phyloP scores from a whole-genome alignment of 305 asterid species.

The Solanum hybrid region DNA sequence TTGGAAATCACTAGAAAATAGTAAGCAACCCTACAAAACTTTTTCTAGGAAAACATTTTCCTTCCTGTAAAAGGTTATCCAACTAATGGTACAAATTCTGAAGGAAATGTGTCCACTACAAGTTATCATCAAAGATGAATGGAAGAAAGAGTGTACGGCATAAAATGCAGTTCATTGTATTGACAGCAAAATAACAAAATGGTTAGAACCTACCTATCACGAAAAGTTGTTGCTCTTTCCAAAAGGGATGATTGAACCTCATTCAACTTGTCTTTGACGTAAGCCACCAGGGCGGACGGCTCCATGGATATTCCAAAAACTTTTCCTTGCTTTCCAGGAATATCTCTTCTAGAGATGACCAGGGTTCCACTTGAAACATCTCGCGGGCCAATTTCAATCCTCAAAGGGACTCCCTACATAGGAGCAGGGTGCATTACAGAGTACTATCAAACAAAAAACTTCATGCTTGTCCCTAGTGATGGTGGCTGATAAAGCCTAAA shows the following conservation, averaged over 20 bases:
- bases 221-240: slow-evolving; percentile 60
- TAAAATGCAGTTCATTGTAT: slow-evolving; percentile 4
- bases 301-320: slow-evolving; percentile 90
- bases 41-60: not conserved
- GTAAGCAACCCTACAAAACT: not conserved
- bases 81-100: not conserved
- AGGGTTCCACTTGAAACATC: slow-evolving; percentile 69
- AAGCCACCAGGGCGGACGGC: slow-evolving; percentile 58
- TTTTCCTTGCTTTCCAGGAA: slow-evolving; percentile 95
- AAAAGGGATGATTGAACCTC: slow-evolving; percentile 79
- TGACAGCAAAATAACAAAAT: slow-evolving; percentile 5
- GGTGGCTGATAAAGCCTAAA: not conserved
- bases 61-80: not conserved
- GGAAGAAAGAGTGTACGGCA: slow-evolving; percentile 9
- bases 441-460: not conserved
- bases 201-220: slow-evolving; percentile 51
- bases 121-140: not conserved
- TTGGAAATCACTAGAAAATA: not conserved
- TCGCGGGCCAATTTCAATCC: slow-evolving; percentile 94
- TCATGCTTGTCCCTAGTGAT: not conserved
- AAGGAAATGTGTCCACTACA: not conserved
- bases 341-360: slow-evolving; percentile 83
- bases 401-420: slow-evolving; percentile 81
- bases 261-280: slow-evolving; percentile 52
- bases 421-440: slow-evolving; percentile 13